Evolutionary conservation across 2,329 filamentous ascomycete genomes (phyloP).

Genomic region (Aschersonia sp.): DNA sequence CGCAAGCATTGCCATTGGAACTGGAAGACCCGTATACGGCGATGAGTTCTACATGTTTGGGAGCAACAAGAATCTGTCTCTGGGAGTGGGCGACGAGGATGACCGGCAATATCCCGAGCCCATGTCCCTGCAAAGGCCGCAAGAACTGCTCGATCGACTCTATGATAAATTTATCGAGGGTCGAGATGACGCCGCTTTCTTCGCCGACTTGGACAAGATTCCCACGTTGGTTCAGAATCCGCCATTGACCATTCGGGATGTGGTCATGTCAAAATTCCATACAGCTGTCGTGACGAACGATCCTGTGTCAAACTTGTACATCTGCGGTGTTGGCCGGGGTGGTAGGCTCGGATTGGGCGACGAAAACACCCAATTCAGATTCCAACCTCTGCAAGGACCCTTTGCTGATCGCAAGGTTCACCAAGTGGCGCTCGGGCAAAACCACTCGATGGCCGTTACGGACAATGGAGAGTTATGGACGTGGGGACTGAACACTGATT

Average conservation of each 20-base stretch:
- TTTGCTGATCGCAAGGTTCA: constrained; percentile 60
- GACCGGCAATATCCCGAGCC: constrained; percentile 89
- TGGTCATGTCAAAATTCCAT: constrained; percentile 81
- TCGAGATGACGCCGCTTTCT: constrained; percentile 17
- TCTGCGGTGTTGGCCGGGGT: constrained; percentile 83
- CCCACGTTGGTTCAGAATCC: constrained; percentile 59
- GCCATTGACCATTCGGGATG: constrained; percentile 64
- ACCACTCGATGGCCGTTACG: constrained; percentile 76
- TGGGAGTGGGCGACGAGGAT: constrained; percentile 90
- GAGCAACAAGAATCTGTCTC: constrained; percentile 86
- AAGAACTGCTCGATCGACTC: constrained; percentile 60
- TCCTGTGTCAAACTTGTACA: constrained; percentile 76
- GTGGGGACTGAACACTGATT: constrained; percentile 80
- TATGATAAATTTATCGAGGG: constrained; percentile 51
- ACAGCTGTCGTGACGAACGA: constrained; percentile 81
- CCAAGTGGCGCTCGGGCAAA: constrained; percentile 75
- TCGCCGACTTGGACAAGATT: constrained; percentile 34
- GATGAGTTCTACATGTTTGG: constrained; percentile 91
- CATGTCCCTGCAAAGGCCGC: constrained; percentile 60
- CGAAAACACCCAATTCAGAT: constrained; percentile 78
- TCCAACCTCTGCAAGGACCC: constrained; percentile 66
- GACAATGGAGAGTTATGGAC: constrained; percentile 84
- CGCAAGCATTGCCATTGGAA: constrained; percentile 7
- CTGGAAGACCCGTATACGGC: constrained; percentile 26
- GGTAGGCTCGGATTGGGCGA: constrained; percentile 81